Conservation (phyloP, 2,329 filamentous ascomycete species). For the Monilinia polystroma region DNA sequence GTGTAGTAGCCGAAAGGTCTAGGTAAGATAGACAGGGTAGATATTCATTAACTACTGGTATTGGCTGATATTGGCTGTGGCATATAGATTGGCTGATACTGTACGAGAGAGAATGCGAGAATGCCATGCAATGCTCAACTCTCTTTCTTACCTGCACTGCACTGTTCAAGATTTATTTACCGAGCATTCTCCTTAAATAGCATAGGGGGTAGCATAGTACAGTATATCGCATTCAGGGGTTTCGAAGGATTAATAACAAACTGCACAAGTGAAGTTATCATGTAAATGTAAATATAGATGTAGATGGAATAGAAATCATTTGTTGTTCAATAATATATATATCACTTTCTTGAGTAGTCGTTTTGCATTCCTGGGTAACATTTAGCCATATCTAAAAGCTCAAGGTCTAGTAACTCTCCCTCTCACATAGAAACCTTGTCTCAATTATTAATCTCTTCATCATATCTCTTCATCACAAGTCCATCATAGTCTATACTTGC, state of each 20-base stretch:
- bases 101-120: not conserved
- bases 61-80: too few relatives aligned
- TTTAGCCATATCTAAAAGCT: too few relatives aligned
- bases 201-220: too few relatives aligned
- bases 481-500: slow-evolving; percentile 25
- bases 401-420: too few relatives aligned
- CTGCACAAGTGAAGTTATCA: too few relatives aligned
- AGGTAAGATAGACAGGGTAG: not conserved
- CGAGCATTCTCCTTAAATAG: slow-evolving; percentile 2
- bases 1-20: slow-evolving; percentile 18
- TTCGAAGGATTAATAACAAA: not conserved
- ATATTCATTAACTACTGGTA: too few relatives aligned
- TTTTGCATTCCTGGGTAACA: too few relatives aligned
- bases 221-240: not conserved
- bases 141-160: too few relatives aligned
- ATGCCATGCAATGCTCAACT: not conserved
- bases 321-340: not conserved
- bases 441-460: slow-evolving; percentile 13
- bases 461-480: slow-evolving; percentile 21
- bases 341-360: not conserved
- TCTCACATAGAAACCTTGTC: not conserved
- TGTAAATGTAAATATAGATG: too few relatives aligned
- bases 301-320: too few relatives aligned
- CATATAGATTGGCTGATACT: too few relatives aligned
- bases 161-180: slow-evolving; percentile 6